These are phyloP conservation scores for Agapanthus africanus DNA, from an alignment of 106 monocot genomes.

Conservation along the genomic window DNA sequence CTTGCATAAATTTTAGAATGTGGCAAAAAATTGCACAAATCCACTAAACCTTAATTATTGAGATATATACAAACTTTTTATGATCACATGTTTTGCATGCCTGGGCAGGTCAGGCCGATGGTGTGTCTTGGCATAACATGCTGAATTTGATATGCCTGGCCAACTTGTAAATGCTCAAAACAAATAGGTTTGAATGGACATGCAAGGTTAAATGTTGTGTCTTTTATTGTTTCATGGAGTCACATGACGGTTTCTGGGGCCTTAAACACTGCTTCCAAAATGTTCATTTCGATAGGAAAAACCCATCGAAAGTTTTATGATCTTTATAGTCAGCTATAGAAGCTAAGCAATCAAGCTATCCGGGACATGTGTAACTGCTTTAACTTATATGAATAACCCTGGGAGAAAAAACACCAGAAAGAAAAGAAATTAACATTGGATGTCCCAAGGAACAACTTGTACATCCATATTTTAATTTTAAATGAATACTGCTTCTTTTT, in stretches of 20 bases:
- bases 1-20: not conserved
- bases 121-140: not conserved
- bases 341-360: too few relatives aligned
- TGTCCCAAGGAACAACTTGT: not conserved
- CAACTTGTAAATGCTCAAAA: too few relatives aligned
- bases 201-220: not conserved
- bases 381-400: not conserved
- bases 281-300: not conserved
- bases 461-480: not conserved
- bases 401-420: not conserved
- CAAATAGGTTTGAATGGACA: too few relatives aligned
- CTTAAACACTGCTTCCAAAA: too few relatives aligned
- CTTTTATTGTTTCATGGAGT: not conserved
- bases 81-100: too few relatives aligned
- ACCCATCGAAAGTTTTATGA: not conserved
- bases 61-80: too few relatives aligned
- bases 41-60: not conserved
- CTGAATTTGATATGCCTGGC: not conserved
- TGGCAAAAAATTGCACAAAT: not conserved
- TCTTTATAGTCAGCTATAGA: too few relatives aligned
- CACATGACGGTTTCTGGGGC: too few relatives aligned
- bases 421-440: not conserved
- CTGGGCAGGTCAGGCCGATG: too few relatives aligned
- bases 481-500: not conserved
- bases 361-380: not conserved